Evolutionary conservation across 1,284 basidiomycete genomes (phyloP).

Genomic region (Limonomyces culmigenus): DNA sequence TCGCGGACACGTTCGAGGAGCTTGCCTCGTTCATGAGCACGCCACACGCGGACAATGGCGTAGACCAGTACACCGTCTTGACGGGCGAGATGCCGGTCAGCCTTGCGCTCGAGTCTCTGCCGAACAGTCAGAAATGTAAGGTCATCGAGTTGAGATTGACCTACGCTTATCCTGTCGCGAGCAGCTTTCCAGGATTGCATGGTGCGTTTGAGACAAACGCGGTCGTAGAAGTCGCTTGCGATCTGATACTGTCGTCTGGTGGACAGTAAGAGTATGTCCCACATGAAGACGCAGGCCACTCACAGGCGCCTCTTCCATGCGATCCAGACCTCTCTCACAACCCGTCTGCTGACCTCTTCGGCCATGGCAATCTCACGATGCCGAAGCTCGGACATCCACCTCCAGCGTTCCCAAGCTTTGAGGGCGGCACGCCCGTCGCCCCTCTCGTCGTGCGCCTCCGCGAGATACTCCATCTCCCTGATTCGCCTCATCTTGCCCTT

Average conservation of each 20-base stretch:
- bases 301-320: constrained; percentile 42
- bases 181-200: constrained; percentile 40
- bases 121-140: not conserved
- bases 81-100: constrained; percentile 36
- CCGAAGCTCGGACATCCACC: constrained; percentile 22
- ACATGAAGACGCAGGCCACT: too few relatives aligned
- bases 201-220: constrained; percentile 24
- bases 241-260: constrained; percentile 24
- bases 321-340: constrained; percentile 27
- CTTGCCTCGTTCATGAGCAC: constrained; percentile 47
- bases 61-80: constrained; percentile 48
- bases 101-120: constrained; percentile 33
- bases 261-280: too few relatives aligned
- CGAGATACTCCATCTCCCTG: constrained; percentile 21
- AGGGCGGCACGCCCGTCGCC: constrained; percentile 29
- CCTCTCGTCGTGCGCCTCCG: too few relatives aligned
- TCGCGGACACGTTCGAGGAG: constrained; percentile 39
- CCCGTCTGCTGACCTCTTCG: constrained; percentile 25
- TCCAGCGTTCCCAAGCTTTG: constrained; percentile 30
- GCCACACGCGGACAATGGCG: constrained; percentile 56
- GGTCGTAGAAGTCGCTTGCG: constrained; percentile 27
- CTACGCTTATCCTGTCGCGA: constrained; percentile 30
- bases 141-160: constrained; percentile 9
- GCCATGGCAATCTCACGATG: constrained; percentile 25
- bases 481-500: constrained; percentile 25